Evolutionary conservation across 345 rosid species (phyloP), one percentile per base, ranked within the genome.

Genomic region (Salix suchowensis): DNA sequence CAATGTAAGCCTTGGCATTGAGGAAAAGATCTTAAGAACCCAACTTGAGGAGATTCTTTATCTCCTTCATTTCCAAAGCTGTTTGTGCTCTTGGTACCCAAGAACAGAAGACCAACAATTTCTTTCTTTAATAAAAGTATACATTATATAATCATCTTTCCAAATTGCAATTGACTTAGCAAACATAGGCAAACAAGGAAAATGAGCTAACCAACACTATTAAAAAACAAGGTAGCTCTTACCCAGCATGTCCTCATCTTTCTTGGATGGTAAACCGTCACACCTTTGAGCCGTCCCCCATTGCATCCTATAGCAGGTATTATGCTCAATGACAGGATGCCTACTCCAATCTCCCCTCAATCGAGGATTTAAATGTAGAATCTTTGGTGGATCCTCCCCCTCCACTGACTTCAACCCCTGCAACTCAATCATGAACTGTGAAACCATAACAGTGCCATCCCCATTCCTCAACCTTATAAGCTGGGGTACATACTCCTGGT

Each of bases 251-350:
- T 93, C 96, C 73, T 85, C 87, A 60, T 93, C 98, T 23, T 81
- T 90, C 84, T 83, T 93, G 55, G 99, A 96, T 65, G 87, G 89
- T 71, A 88, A 79, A 73, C 98, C 99, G 77, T 93, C 94, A 71
- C 99, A 96, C 78, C 99, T 93, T 64, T 93, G 99, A 85, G 93
- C 92, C 67, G 87, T 77, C 24, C 99, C 97, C 99, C 99, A 96
- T 74, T 93, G 99, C 99, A 96, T 96, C 87, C 99, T 91, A 80
- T 96, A 93, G 84, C 99, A 96, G 40, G 98, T 93, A 82, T 96
- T 96, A 70, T 96, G 99, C 83, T 96, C 99, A 85, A 96, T 92
- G 68, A 96, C 95, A 1, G 99, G 95, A 39, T 67, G 79, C 30
- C 69, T 89, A 80, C 86, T 96, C 99, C 99, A 96, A 84, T 96